A percentile compares a stretch with the other conserved stretches of the same genome.
Evolutionary conservation across 2,329 filamentous ascomycete species (phyloP).

Genomic region (Sordariomycetes sp.): DNA sequence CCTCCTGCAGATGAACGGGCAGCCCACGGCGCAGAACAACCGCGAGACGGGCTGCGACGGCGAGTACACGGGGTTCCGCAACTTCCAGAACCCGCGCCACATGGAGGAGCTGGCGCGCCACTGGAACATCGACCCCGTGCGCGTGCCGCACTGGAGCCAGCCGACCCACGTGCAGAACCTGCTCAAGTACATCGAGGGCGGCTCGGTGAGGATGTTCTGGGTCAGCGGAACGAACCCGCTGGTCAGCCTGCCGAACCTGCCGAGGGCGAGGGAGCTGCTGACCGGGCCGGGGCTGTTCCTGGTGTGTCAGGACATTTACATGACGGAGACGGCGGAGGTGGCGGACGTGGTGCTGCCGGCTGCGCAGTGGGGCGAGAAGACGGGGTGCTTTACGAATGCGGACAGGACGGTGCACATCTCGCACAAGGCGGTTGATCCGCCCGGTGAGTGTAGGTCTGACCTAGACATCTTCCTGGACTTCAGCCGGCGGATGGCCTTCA

Average conservation of each 20-base stretch:
- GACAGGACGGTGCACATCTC: constrained; percentile 25
- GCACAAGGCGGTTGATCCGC: constrained; percentile 23
- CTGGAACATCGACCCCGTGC: constrained; percentile 22
- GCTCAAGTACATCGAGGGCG: constrained; percentile 20
- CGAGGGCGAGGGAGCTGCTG: constrained; percentile 15
- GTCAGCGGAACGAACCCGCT: constrained; percentile 25
- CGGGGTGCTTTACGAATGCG: constrained; percentile 25
- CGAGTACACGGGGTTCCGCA: constrained; percentile 24
- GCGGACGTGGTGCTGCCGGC: constrained; percentile 24
- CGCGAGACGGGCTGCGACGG: constrained; percentile 25
- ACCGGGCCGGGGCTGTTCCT: constrained; percentile 21
- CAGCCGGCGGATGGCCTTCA: constrained; percentile 20
- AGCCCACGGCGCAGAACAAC: constrained; percentile 27
- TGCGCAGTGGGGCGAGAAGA: constrained; percentile 25
- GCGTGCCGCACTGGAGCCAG: constrained; percentile 24
- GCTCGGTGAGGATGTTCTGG: constrained; percentile 24
- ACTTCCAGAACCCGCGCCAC: constrained; percentile 20
- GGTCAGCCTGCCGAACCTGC: constrained; percentile 23
- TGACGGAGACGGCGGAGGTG: constrained; percentile 22
- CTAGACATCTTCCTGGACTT: constrained; percentile 24
- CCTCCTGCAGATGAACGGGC: constrained; percentile 26
- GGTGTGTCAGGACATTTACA: constrained; percentile 23
- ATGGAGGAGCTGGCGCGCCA: constrained; percentile 22
- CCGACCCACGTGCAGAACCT: constrained; percentile 24
- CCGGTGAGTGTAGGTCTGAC: constrained; percentile 21